A percentile compares a stretch with the other conserved stretches of the same genome.
These are phyloP conservation scores for Penicillium odoratum DNA, from an alignment of 495 filamentous ascomycete species.

Conservation along the genomic window DNA sequence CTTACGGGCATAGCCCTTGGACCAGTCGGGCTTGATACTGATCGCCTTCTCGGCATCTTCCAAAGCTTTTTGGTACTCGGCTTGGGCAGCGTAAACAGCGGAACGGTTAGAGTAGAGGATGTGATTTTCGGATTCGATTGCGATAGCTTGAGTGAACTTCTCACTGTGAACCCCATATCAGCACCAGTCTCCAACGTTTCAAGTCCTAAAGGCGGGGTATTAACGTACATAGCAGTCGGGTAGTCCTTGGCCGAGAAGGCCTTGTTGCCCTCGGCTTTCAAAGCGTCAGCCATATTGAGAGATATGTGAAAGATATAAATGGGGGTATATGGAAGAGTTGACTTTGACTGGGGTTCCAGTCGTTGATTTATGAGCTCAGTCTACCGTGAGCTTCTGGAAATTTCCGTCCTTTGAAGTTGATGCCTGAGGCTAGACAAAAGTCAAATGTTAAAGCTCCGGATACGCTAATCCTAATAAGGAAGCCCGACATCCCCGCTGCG, in stretches of 20 bases:
- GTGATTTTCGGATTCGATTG: slow-evolving; percentile 84
- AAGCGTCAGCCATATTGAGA: slow-evolving; percentile 53
- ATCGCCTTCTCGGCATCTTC: slow-evolving; percentile 90
- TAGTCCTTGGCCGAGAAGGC: slow-evolving; percentile 97
- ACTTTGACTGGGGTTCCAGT: slow-evolving; percentile 8
- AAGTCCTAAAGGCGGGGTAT: slow-evolving; percentile 31
- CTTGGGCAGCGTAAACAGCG: slow-evolving; percentile 89
- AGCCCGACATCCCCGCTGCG: slow-evolving; percentile 33
- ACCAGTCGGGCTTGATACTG: slow-evolving; percentile 96
- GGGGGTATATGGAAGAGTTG: slow-evolving; percentile 8
- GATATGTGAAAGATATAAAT: background rate
- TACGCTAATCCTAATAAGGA: slow-evolving; percentile 31
- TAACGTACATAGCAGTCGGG: slow-evolving; percentile 84
- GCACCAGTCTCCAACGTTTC: slow-evolving; percentile 14
- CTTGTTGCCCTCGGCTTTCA: slow-evolving; percentile 97
- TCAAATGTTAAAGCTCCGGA: slow-evolving; percentile 21
- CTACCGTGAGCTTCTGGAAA: slow-evolving; percentile 48
- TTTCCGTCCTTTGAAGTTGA: slow-evolving; percentile 37
- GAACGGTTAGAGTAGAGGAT: slow-evolving; percentile 98
- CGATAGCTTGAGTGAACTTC: slow-evolving; percentile 92
- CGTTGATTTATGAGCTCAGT: slow-evolving; percentile 24
- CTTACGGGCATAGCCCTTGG: slow-evolving; percentile 91
- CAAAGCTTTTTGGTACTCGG: slow-evolving; percentile 79
- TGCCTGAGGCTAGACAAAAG: slow-evolving; percentile 31
- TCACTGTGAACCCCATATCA: slow-evolving; percentile 53